Evolutionary conservation across 176 grass and related monocot genomes (phyloP).

Genomic region (Olyra latifolia): DNA sequence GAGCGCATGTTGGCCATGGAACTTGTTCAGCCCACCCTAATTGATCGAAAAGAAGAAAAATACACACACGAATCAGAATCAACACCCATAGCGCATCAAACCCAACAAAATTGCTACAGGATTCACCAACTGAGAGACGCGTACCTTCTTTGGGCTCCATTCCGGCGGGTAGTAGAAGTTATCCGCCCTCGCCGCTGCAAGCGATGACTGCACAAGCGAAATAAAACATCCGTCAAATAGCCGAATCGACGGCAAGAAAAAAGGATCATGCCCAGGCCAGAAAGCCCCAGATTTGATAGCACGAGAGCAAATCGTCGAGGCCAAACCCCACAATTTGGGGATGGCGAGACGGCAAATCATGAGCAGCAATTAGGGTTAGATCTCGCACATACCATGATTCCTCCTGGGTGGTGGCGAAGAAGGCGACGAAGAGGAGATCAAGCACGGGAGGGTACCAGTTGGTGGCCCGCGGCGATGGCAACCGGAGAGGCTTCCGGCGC

Average conservation of each 20-base stretch:
- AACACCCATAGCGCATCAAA: not conserved
- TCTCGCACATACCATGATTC: conserved; percentile 41
- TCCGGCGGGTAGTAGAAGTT: conserved; percentile 99
- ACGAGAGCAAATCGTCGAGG: not conserved
- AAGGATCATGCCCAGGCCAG: not conserved
- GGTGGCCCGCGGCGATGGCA: not conserved
- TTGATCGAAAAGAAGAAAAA: conserved; percentile 15
- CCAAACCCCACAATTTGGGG: not conserved
- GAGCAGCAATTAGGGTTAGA: conserved; percentile 16
- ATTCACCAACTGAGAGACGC: not conserved
- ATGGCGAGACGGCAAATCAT: not conserved
- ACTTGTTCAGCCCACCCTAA: conserved; percentile 96
- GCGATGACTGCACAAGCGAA: conserved; percentile 59
- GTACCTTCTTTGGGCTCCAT: conserved; percentile 96
- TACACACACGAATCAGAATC: not conserved
- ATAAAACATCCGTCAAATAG: conserved; percentile 22
- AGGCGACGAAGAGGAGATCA: not conserved
- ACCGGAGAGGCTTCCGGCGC: not conserved
- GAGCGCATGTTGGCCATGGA: conserved; percentile 90
- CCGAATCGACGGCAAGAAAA: not conserved
- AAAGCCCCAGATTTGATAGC: not conserved
- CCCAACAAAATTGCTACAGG: not conserved
- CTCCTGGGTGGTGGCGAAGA: not conserved
- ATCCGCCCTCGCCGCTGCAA: conserved; percentile 83
- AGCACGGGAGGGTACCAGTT: not conserved